Percentiles rank a stretch among this genome's conserved stretches.
These are phyloP conservation scores for Xylaria sp. DNA, from an alignment of 495 filamentous ascomycete genomes.

Conservation along the genomic window DNA sequence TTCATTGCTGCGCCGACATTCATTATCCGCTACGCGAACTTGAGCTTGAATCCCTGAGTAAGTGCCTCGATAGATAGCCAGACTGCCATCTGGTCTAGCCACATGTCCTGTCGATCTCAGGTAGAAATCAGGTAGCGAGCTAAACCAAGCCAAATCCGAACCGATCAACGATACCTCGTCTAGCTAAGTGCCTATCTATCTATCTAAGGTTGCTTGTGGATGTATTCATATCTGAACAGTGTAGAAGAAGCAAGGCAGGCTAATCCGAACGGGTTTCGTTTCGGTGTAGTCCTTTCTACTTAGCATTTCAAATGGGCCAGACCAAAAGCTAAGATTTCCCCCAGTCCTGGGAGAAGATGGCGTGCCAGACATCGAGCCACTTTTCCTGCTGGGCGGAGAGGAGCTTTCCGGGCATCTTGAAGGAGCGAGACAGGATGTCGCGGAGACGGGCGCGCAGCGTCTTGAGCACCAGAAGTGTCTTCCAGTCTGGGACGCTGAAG, in stretches of 20 bases:
- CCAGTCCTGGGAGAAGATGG: conserved; percentile 52
- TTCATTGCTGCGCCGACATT: too few relatives aligned
- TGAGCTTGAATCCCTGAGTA: background rate
- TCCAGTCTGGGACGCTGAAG: conserved; percentile 91
- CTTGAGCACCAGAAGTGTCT: conserved; percentile 85
- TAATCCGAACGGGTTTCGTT: too few relatives aligned
- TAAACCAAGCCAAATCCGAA: background rate
- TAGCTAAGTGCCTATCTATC: background rate
- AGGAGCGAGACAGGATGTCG: conserved; percentile 72
- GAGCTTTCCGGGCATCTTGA: conserved; percentile 76
- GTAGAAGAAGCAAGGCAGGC: too few relatives aligned
- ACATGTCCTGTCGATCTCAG: background rate
- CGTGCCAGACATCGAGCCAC: conserved; percentile 77
- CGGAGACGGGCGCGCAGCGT: conserved; percentile 69
- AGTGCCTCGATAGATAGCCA: background rate
- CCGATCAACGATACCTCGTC: background rate
- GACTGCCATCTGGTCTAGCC: background rate
- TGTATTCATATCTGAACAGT: background rate
- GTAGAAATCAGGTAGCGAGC: background rate
- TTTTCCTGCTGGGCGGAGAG: conserved; percentile 68
- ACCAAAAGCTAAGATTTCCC: background rate
- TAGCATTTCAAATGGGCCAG: too few relatives aligned
- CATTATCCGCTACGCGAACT: background rate
- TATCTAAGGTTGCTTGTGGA: background rate
- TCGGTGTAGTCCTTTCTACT: too few relatives aligned